These are phyloP conservation scores for Podospora pseudocomata DNA, from an alignment of 495 filamentous ascomycete species.

Conservation along the genomic window DNA sequence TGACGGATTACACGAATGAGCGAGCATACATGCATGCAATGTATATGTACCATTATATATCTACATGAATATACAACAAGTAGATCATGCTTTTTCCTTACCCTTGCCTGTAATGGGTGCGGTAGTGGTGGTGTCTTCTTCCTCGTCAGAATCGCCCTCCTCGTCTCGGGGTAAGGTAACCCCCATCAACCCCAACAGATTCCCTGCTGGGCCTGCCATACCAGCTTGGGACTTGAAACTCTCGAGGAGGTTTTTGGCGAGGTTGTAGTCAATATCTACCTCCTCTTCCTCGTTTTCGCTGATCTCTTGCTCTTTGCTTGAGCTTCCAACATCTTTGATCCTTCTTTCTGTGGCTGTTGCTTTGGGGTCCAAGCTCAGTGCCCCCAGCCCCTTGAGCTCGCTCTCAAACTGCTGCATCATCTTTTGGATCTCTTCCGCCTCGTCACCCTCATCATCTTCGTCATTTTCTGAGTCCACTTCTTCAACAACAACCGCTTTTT, in stretches of 20 bases:
- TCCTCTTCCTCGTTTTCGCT: slow-evolving; percentile 48
- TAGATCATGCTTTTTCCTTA: slow-evolving; percentile 4
- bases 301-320: slow-evolving; percentile 21
- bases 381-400: slow-evolving; percentile 75
- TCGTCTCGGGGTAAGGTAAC: slow-evolving; percentile 77
- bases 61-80: slow-evolving; percentile 1
- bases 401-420: slow-evolving; percentile 74
- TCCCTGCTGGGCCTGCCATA: slow-evolving; percentile 77
- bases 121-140: neutral
- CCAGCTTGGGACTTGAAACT: slow-evolving; percentile 87
- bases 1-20: neutral
- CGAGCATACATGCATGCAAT: neutral
- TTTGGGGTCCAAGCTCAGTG: slow-evolving; percentile 58
- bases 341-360: slow-evolving; percentile 4
- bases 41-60: neutral
- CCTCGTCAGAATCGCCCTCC: slow-evolving; percentile 38
- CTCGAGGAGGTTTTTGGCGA: slow-evolving; percentile 88
- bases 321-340: slow-evolving; percentile 20
- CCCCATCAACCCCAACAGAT: slow-evolving; percentile 81
- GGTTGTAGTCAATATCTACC: slow-evolving; percentile 75
- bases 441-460: slow-evolving; percentile 48
- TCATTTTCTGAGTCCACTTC: slow-evolving; percentile 18
- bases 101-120: neutral
- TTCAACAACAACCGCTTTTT: slow-evolving; percentile 17
- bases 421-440: slow-evolving; percentile 65